These are phyloP conservation scores for Fusarium armeniacum DNA, from an alignment of 2,329 filamentous ascomycete species.

Conservation along the genomic window DNA sequence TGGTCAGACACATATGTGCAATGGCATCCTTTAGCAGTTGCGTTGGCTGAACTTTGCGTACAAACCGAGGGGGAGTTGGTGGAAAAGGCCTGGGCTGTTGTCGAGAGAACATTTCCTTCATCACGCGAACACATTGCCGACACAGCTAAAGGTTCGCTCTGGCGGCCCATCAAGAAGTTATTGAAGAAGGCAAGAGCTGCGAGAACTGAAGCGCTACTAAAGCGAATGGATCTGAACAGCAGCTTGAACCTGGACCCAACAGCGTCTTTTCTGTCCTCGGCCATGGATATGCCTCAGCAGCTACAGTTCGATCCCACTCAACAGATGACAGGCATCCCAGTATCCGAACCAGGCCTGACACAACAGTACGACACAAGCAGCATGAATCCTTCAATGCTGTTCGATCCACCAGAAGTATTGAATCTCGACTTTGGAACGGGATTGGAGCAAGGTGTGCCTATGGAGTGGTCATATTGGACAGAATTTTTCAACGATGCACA, in stretches of 20 bases:
- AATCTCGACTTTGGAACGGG: slow-evolving; percentile 45
- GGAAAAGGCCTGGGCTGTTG: slow-evolving; percentile 63
- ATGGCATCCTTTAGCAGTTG: slow-evolving; percentile 68
- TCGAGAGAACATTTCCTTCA: slow-evolving; percentile 61
- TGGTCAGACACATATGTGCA: slow-evolving; percentile 66
- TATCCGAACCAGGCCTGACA: slow-evolving; percentile 15
- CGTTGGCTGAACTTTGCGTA: slow-evolving; percentile 65
- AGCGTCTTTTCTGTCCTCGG: slow-evolving; percentile 10
- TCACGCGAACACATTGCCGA: slow-evolving; percentile 65
- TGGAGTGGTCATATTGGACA: slow-evolving; percentile 59
- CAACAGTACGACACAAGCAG: slow-evolving; percentile 47
- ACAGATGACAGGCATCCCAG: slow-evolving; percentile 8
- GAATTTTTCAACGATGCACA: slow-evolving; percentile 61
- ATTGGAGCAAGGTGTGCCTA: slow-evolving; percentile 40
- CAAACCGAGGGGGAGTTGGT: slow-evolving; percentile 62
- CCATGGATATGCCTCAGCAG: slow-evolving; percentile 24
- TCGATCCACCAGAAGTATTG: slow-evolving; percentile 48
- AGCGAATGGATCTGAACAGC: slow-evolving; percentile 42
- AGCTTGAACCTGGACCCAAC: slow-evolving; percentile 9
- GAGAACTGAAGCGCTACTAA: slow-evolving; percentile 52
- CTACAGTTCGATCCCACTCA: slow-evolving; percentile 24
- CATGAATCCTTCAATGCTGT: slow-evolving; percentile 52
- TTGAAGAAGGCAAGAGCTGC: slow-evolving; percentile 63
- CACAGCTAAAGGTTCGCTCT: slow-evolving; percentile 63
- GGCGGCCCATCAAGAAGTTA: slow-evolving; percentile 68